A percentile compares a stretch with the other conserved stretches of the same genome.
phyloP scores from a whole-genome alignment of 108 stramenopile species.

The Cyclotella choctawhatcheeana region DNA sequence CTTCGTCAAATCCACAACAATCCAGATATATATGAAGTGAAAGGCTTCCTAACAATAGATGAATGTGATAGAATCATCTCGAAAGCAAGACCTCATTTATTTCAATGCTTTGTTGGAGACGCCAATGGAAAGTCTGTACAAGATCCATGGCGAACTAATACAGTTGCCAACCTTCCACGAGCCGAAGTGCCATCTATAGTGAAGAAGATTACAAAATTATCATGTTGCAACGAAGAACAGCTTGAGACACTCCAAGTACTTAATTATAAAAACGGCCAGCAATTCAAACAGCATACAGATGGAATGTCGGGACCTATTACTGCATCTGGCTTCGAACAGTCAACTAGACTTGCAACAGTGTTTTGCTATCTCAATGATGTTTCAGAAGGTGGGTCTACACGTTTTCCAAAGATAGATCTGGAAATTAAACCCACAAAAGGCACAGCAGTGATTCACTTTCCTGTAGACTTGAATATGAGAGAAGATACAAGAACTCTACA shows the following conservation, averaged over 20 bases:
- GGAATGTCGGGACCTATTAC: not conserved
- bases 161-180: not conserved
- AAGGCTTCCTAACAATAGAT: not conserved
- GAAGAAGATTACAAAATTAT: not conserved
- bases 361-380: conserved; percentile 10
- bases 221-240: not conserved
- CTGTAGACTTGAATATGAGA: not conserved
- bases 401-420: not conserved
- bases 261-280: not conserved
- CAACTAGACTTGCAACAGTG: not conserved
- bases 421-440: not conserved
- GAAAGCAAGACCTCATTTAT: not conserved
- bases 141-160: not conserved
- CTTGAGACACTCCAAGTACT: not conserved
- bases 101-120: not conserved
- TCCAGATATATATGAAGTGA: not conserved
- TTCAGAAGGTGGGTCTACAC: not conserved
- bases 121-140: not conserved
- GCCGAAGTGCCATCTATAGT: not conserved
- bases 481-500: not conserved
- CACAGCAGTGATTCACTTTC: conserved; percentile 1
- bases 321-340: not conserved
- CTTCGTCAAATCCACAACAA: not conserved
- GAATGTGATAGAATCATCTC: not conserved
- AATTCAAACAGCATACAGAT: not conserved